Conservation (phyloP, 768 basidiomycete species). For the Candolleomyces eurysporus region DNA sequence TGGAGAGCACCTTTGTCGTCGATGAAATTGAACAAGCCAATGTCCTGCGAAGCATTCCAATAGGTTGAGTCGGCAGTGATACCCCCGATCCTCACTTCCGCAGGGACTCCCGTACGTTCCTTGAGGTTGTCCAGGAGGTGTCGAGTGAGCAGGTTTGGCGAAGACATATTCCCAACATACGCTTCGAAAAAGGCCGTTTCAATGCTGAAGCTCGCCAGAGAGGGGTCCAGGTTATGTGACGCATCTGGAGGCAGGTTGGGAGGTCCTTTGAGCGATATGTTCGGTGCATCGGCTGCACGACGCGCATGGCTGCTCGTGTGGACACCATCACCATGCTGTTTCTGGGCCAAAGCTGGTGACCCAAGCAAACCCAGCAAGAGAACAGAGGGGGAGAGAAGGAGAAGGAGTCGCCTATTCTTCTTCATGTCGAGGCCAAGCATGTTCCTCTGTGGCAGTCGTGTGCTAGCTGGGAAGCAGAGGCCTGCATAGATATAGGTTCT, state of each 20-base stretch:
- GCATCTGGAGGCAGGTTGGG: conserved; percentile 41
- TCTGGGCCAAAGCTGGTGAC: not conserved
- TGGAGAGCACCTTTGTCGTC: conserved; percentile 39
- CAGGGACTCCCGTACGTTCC: conserved; percentile 41
- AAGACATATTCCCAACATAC: conserved; percentile 43
- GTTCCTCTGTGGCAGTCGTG: no score
- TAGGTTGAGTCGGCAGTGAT: conserved; percentile 55
- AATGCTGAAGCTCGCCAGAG: conserved; percentile 52
- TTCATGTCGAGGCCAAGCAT: no score
- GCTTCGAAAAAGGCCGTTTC: conserved; percentile 54
- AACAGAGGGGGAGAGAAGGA: not conserved
- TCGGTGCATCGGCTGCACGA: not conserved
- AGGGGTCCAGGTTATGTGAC: conserved; percentile 40
- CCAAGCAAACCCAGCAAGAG: not conserved
- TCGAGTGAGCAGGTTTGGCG: conserved; percentile 42
- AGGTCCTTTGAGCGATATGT: conserved; percentile 31
- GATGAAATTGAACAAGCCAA: conserved; percentile 43
- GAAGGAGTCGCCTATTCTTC: not conserved
- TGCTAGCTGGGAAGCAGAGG: no score
- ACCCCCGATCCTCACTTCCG: conserved; percentile 50
- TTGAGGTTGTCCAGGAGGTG: conserved; percentile 45
- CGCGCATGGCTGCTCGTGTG: not conserved
- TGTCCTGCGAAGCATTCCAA: conserved; percentile 40
- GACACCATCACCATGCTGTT: not conserved
- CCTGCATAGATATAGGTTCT: no score